Base-by-base conservation (phyloP, 805 yeast genomes). In the Dipodascus geniculatus region DNA sequence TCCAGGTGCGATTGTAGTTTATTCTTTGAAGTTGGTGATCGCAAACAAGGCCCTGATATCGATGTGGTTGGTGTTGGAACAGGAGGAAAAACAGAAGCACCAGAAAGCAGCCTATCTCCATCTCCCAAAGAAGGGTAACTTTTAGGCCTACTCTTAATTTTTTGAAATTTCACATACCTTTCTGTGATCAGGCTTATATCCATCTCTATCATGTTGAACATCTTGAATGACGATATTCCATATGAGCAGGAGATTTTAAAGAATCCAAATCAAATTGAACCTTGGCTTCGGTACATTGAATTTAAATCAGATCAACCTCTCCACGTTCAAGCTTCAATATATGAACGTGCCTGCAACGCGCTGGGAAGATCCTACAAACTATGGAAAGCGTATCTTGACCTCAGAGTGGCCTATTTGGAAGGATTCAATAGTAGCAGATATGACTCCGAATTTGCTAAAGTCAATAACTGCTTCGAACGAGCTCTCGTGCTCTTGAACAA, bases 341-440 rank as follows among this genome's bases (percentile, higher is more conserved):
- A 76, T 52, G 75, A 73, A 54, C 64, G 93, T 62, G 82, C 85
- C 0, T 73, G 77, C 16, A 57, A 60, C 6, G 60, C 64, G 9
- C 60, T 79, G 14, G 71, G 70, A 4, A 63, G 76, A 51, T 76
- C 81, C 2, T 74, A 74, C 56, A 75, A 77, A 57, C 61, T 84
- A 22, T 83, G 88, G 88, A 65, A 67, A 54, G 47, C 64, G 8
- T 81, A 79, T 58, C 57, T 81, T 22, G 73, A 73, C 22, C 57
- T 75, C 23, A 63, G 82, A 23, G 56, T 71, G 0, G 64, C 63
- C 1, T 56, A 67, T 14, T 58, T 71, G 3, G 52, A 60, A 9
- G 57, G 57, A 1, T 54, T 70, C 20, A 63, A 66, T 56, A 47
- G 49, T 22, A 58, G 64, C 33, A 60, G 62, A 50, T 59, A 66